Evolutionary conservation across 768 basidiomycete genomes (phyloP).

Genomic region (Boletellus emodensis): DNA sequence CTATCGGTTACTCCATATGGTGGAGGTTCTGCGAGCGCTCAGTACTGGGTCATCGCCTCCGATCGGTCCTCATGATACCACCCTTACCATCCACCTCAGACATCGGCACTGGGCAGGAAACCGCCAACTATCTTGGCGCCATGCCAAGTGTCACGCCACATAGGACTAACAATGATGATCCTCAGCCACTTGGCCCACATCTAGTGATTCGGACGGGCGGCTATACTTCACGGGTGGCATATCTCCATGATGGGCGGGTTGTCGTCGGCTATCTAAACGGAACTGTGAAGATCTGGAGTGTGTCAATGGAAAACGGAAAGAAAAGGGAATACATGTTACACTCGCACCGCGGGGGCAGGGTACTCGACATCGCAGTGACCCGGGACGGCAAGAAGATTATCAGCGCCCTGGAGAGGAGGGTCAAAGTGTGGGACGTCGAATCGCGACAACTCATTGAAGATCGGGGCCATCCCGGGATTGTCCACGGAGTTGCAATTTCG

Average conservation of each 20-base stretch:
- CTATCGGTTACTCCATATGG: too few species aligned
- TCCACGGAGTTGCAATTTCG: neutral
- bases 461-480: neutral
- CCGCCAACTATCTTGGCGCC: too few species aligned
- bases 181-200: neutral
- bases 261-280: neutral
- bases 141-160: neutral
- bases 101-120: too few species aligned
- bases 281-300: neutral
- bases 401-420: neutral
- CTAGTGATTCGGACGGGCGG: neutral
- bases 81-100: too few species aligned
- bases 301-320: neutral
- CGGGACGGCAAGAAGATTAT: neutral
- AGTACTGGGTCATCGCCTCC: too few species aligned
- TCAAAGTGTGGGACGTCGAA: slow-evolving; percentile 5
- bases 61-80: too few species aligned
- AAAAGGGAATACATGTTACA: too few species aligned
- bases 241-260: neutral
- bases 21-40: too few species aligned
- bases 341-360: neutral
- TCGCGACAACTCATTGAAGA: neutral
- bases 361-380: neutral
- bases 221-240: neutral
- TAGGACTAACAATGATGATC: neutral